These are phyloP conservation scores for Lanmaoa rubissima DNA, from an alignment of 768 basidiomycete species.

Conservation along the genomic window DNA sequence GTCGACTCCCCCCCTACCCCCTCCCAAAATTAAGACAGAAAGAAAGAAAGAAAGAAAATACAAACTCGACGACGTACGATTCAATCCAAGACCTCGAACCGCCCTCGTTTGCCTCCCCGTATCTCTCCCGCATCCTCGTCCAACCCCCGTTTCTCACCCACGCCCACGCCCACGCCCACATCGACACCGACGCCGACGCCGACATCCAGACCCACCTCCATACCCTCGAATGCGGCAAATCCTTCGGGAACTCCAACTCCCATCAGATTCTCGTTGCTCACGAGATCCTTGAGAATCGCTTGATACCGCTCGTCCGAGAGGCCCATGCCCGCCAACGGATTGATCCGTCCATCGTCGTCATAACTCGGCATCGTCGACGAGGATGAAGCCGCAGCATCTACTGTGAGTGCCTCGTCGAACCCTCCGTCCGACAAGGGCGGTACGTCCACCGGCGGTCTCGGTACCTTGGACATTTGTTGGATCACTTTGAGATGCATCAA, in stretches of 20 bases:
- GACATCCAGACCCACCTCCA: conserved; percentile 14
- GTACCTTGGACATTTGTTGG: conserved; percentile 68
- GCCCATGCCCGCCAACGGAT: conserved; percentile 86
- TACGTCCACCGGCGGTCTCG: conserved; percentile 59
- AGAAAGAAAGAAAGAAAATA: background rate
- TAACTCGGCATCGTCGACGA: conserved; percentile 31
- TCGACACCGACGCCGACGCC: conserved; percentile 25
- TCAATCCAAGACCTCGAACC: conserved; percentile 62
- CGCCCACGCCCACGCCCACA: conserved; percentile 22
- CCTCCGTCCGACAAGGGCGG: conserved; percentile 54
- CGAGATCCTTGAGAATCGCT: conserved; percentile 70
- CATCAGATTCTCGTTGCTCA: conserved; percentile 60
- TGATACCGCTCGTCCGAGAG: conserved; percentile 87
- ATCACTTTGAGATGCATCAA: conserved; percentile 84
- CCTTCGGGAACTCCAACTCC: conserved; percentile 37
- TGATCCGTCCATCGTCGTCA: conserved; percentile 54
- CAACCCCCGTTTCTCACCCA: conserved; percentile 37
- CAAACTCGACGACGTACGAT: background rate
- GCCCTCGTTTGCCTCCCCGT: conserved; percentile 52
- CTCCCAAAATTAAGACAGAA: background rate
- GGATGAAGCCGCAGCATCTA: conserved; percentile 31
- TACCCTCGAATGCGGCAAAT: conserved; percentile 17
- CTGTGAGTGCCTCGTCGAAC: conserved; percentile 55
- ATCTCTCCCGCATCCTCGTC: conserved; percentile 38
- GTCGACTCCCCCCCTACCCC: background rate